Base-by-base conservation (phyloP, 2,329 filamentous ascomycete species). In the Macrophomina pseudophaseolina region DNA sequence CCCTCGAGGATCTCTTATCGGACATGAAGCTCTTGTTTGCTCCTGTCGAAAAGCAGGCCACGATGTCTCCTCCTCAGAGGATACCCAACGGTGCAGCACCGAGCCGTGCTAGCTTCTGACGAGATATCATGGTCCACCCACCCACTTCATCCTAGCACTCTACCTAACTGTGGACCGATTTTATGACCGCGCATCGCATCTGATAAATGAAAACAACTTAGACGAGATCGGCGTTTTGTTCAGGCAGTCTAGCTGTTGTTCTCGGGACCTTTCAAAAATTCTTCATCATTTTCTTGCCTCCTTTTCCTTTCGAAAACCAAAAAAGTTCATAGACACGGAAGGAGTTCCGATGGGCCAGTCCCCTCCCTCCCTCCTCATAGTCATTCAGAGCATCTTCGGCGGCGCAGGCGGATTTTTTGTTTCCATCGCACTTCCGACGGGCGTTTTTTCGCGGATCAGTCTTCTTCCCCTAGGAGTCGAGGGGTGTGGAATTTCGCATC, bases 11-110 rank as follows among this genome's bases (percentile, higher is more conserved):
- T 74, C 81, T 90, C 71, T 90, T 87, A 7, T 81, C 92, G 68
- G 86, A 92, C 77, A 91, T 92, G 89, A 87, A 87, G 73, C 83
- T 88, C 71, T 82, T 93, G 60, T 92, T 92, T 76, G 87, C 84
- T 73, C 89, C 89, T 16, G 81, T 83, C 74, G 75, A 78, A 66
- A 72, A 73, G 52, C 71, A 74, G 51, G 56, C 73, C 63, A 73
- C 49, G 48, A 58, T 28, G 14, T 32, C 44, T 11, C 33, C 49
- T 11, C 52, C 52, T 46, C 42, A 51, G 32, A 48, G 28, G 23
- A 64, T 66, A 8, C 16, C 28, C 23, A 44, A 49, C 35, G 33
- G 35, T 18, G 64, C 40, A 35, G 49, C 44, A 56, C 28, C 33
- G 35, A 42, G 46, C 14, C 42, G 51, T 38, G 44, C 56, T 23